A percentile compares a stretch with the other conserved stretches of the same genome.
These are phyloP conservation scores for Fusarium chaquense DNA, from an alignment of 2,329 filamentous ascomycete species.

Conservation along the genomic window DNA sequence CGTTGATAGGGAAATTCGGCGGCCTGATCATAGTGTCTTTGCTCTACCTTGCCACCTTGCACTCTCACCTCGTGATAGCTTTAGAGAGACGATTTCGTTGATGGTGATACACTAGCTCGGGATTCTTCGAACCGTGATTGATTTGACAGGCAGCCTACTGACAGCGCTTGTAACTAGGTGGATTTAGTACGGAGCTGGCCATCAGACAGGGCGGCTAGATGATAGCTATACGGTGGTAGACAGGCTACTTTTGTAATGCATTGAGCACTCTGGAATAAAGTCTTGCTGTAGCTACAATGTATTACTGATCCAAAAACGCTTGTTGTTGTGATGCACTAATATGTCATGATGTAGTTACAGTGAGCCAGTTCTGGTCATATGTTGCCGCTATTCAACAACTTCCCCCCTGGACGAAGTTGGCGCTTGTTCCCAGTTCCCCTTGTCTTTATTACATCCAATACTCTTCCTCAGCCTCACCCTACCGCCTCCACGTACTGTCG, in stretches of 20 bases:
- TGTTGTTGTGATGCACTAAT: not conserved
- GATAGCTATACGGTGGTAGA: not conserved
- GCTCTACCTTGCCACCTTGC: not conserved
- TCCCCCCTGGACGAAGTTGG: not conserved
- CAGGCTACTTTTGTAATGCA: not conserved
- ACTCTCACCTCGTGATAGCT: not conserved
- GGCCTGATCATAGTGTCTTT: not conserved
- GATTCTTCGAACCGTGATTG: not conserved
- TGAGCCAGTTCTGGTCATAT: not conserved
- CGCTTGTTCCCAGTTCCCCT: not conserved
- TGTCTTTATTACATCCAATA: not conserved
- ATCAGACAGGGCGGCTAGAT: slow-evolving; percentile 18
- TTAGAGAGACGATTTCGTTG: not conserved
- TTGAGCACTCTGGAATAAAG: not conserved
- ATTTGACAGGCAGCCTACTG: not conserved
- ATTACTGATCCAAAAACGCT: not conserved
- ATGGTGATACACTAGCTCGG: not conserved
- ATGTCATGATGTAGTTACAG: not conserved
- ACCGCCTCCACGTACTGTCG: not conserved
- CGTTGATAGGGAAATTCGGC: not conserved
- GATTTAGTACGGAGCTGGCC: slow-evolving; percentile 15
- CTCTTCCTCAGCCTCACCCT: not conserved
- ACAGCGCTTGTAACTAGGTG: slow-evolving; percentile 2
- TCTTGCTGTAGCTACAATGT: not conserved
- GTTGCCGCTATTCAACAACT: not conserved